phyloP scores from a whole-genome alignment of 2,329 filamentous ascomycete genomes.

The Neurospora sp. region DNA sequence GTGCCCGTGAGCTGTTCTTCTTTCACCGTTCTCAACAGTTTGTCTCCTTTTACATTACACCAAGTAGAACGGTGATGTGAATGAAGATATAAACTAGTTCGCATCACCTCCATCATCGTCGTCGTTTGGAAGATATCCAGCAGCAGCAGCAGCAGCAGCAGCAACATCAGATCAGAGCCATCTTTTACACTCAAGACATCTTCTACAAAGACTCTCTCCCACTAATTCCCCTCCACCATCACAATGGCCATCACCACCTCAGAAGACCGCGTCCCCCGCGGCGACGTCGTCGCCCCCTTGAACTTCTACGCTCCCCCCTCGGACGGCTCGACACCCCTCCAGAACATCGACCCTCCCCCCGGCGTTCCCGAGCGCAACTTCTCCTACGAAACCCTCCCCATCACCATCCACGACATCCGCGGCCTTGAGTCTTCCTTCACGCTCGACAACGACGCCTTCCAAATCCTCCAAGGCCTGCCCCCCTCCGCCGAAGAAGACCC shows the following conservation, averaged over 20 bases:
- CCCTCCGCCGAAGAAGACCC: conserved; percentile 35
- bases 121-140: neutral
- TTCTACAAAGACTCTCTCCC: neutral
- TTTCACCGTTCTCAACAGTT: neutral
- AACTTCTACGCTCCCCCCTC: conserved; percentile 55
- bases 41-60: too few species aligned
- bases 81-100: neutral
- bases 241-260: conserved; percentile 30
- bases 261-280: conserved; percentile 34
- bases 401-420: conserved; percentile 63
- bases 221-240: neutral
- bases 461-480: conserved; percentile 48
- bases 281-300: conserved; percentile 52
- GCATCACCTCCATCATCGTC: neutral
- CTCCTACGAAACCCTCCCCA: conserved; percentile 34
- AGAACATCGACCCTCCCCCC: conserved; percentile 57
- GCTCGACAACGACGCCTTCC: conserved; percentile 51
- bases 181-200: neutral
- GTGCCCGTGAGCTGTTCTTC: neutral
- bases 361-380: conserved; percentile 60
- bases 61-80: neutral
- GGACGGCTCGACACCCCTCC: conserved; percentile 51
- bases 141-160: neutral
- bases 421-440: conserved; percentile 45
- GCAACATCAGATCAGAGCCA: neutral